Evolutionary conservation across 371 early-diverging fungal genomes (phyloP).

Genomic region (Apophysomyces variabilis): DNA sequence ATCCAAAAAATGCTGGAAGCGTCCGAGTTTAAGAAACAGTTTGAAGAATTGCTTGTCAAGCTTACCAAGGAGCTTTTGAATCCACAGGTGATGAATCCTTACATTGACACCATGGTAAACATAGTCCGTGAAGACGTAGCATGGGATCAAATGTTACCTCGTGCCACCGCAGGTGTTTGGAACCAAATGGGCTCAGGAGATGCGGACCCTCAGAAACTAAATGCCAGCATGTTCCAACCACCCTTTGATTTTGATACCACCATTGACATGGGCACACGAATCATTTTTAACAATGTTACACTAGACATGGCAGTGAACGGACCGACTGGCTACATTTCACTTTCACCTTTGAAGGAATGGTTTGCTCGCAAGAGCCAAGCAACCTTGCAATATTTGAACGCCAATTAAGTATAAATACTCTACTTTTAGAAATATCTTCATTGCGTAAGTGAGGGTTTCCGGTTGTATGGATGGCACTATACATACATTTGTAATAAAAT

Average conservation of each 20-base stretch:
- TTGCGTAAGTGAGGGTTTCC: no score
- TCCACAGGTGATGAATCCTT: slow-evolving; percentile 12
- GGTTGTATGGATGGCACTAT: no score
- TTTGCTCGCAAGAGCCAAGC: no score
- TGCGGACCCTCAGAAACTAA: neutral
- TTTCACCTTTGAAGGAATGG: slow-evolving; percentile 13
- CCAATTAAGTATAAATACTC: no score
- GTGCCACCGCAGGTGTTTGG: slow-evolving; percentile 7
- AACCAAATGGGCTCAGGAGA: neutral
- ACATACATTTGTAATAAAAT: no score
- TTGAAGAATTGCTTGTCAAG: slow-evolving; percentile 20
- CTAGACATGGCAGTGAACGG: slow-evolving; percentile 13
- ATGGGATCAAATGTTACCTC: slow-evolving; percentile 21
- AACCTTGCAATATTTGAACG: no score
- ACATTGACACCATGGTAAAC: slow-evolving; percentile 22
- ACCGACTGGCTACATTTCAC: slow-evolving; percentile 7
- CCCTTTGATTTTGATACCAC: neutral
- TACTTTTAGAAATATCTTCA: no score
- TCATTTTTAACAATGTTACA: neutral
- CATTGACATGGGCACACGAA: neutral
- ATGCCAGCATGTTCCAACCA: neutral
- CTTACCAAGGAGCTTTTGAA: slow-evolving; percentile 18
- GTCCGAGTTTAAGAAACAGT: slow-evolving; percentile 1
- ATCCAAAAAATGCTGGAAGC: slow-evolving; percentile 13
- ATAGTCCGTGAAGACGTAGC: slow-evolving; percentile 27